A percentile compares a stretch with the other conserved stretches of the same genome.
These are phyloP conservation scores for Ulvella scutata DNA, from an alignment of 139 green algal species.

Conservation along the genomic window DNA sequence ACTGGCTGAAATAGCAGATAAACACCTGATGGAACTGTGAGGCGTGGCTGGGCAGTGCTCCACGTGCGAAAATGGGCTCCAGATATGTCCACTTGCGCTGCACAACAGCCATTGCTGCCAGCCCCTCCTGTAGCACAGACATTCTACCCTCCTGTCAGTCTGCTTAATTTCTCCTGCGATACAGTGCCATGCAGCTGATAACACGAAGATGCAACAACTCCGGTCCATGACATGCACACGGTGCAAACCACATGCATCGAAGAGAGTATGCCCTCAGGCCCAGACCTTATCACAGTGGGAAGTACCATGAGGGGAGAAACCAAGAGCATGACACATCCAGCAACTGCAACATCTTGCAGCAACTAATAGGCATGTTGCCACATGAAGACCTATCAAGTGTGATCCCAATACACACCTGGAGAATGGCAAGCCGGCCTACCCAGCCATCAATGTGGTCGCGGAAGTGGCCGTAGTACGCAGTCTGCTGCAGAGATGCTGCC, in stretches of 20 bases:
- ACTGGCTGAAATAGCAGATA: not conserved
- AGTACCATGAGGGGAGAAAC: too few relatives aligned
- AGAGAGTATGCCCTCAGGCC: too few relatives aligned
- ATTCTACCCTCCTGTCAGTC: too few relatives aligned
- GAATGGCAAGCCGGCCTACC: not conserved
- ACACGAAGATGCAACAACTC: not conserved
- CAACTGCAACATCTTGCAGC: too few relatives aligned
- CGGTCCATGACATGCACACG: not conserved
- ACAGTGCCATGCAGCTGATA: not conserved
- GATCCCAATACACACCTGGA: too few relatives aligned
- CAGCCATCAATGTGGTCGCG: conserved; percentile 4
- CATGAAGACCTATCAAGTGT: too few relatives aligned
- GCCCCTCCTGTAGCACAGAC: conserved; percentile 35
- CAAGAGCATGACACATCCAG: too few relatives aligned
- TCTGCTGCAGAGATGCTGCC: conserved; percentile 45
- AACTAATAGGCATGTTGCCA: too few relatives aligned
- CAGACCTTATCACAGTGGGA: too few relatives aligned
- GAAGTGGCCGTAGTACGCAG: conserved; percentile 44
- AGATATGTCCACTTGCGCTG: conserved; percentile 76
- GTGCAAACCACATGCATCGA: too few relatives aligned
- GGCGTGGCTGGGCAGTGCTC: conserved; percentile 54
- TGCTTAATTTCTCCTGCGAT: too few relatives aligned
- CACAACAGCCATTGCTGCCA: conserved; percentile 42
- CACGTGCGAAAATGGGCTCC: conserved; percentile 62
- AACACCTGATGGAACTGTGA: conserved; percentile 36